Base-by-base conservation (phyloP, 257 asterid genomes). In the Scutellaria minor region DNA sequence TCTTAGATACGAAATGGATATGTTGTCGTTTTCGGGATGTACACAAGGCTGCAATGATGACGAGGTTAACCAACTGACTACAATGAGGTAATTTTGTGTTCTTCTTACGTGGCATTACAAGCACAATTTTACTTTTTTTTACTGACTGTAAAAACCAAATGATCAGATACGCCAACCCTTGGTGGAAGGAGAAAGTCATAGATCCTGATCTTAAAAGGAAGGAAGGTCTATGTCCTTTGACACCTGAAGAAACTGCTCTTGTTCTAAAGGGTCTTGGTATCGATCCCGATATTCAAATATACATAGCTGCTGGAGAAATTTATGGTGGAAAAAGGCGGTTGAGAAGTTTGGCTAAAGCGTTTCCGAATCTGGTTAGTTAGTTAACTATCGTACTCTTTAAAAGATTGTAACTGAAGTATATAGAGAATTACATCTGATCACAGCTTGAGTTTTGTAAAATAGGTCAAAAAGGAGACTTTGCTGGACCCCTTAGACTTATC, bases 1-100 rank as follows among this genome's bases (percentile, higher is more conserved):
- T 75, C 85, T 85, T 37, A 82, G 89, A 78, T 85, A 85, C 42
- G 89, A 85, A 82, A 85, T 85, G 89, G 89, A 85, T 62, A 85
- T 82, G 89, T 47, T 85, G 83, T 82, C 89, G 7, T 85, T 85
- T 56, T 78, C 89, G 9, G 89, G 89, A 31, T 85, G 89, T 68
- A 82, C 80, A 51, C 78, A 8, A 76, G 89, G 89, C 73, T 82
- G 87, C 87, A 80, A 78, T 40, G 45, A 66, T 5, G 69, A 76
- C 13, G 89, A 85, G 63, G 79, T 80, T 42, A 76, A 80, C 58
- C 85, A 80, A 68, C 74, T 85, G 48, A 82, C 89, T 46, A 62
- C 57, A 27, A 82, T 82, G 89, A 82, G 89, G 89, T 85, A 82
- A 63, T 27, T 55, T 31, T 6, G 42, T 22, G 27, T 57, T 64